Percentiles rank a stretch among this genome's conserved stretches.
phyloP scores from a whole-genome alignment of 2,329 filamentous ascomycete genomes.

The Cordyceps farinosa region DNA sequence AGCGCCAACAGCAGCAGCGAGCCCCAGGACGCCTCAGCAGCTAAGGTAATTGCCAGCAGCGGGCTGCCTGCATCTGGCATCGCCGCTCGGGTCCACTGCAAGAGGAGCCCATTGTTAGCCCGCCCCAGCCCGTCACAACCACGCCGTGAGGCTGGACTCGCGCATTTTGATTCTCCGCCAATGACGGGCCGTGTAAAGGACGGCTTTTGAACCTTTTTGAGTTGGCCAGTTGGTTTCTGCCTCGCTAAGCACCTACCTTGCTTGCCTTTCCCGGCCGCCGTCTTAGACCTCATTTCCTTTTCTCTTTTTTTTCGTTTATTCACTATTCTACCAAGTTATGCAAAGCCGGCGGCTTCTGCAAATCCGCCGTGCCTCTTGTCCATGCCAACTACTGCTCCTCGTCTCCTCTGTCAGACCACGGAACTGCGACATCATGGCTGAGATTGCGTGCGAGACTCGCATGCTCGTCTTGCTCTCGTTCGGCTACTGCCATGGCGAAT shows the following conservation, averaged over 20 bases:
- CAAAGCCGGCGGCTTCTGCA: background rate
- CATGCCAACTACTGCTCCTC: background rate
- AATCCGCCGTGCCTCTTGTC: background rate
- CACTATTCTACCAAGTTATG: background rate
- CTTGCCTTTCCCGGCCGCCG: background rate
- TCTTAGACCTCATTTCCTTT: background rate
- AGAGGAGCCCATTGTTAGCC: background rate
- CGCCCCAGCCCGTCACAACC: background rate
- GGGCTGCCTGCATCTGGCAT: too few relatives aligned
- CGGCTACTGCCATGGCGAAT: background rate
- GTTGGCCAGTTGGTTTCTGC: background rate
- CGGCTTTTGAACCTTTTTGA: background rate
- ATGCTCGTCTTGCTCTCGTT: background rate
- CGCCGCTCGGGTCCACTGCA: background rate
- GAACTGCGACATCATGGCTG: background rate
- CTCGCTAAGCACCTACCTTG: background rate
- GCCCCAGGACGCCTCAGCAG: background rate
- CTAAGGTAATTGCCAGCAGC: too few relatives aligned
- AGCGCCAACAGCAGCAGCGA: background rate
- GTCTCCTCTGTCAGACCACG: background rate
- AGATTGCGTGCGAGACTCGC: background rate
- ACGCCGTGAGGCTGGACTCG: background rate
- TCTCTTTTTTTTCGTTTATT: background rate
- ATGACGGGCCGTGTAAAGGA: background rate
- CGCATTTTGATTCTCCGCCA: slow-evolving; percentile 15